phyloP scores from a whole-genome alignment of 306 rosid species.

The Cucurbita moschata region DNA sequence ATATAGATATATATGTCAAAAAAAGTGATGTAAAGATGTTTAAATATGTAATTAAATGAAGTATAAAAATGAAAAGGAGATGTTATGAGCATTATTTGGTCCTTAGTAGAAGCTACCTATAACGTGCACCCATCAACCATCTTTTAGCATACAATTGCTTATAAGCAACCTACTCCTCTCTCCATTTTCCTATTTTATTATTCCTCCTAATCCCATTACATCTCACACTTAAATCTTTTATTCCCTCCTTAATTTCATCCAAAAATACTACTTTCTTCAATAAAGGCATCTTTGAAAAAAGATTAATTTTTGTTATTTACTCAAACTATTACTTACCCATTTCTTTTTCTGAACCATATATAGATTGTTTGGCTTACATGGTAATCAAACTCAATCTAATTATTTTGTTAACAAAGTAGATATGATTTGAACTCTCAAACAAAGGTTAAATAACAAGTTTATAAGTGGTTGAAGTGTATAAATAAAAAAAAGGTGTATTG shows the following conservation, averaged over 20 bases:
- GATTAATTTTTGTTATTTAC: background rate
- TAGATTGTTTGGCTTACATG: background rate
- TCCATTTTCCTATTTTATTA: background rate
- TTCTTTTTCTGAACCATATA: background rate
- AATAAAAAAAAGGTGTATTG: no score
- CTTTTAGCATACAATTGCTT: background rate
- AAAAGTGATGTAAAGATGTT: no score
- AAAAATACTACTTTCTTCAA: background rate
- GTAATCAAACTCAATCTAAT: background rate
- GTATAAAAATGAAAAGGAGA: no score
- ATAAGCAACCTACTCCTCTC: background rate
- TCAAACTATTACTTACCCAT: background rate
- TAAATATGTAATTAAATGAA: no score
- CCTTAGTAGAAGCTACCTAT: background rate
- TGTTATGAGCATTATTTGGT: background rate
- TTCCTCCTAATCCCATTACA: background rate
- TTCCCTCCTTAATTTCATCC: background rate
- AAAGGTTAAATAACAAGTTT: no score
- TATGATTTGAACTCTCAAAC: background rate
- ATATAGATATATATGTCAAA: no score
- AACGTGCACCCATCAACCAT: background rate
- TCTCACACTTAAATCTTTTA: background rate
- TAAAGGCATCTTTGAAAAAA: background rate
- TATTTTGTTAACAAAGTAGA: background rate
- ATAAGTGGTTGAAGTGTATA: no score